These are phyloP conservation scores for Mastigamoeba balamuthi DNA, from an alignment of 78 protist species.

Conservation along the genomic window DNA sequence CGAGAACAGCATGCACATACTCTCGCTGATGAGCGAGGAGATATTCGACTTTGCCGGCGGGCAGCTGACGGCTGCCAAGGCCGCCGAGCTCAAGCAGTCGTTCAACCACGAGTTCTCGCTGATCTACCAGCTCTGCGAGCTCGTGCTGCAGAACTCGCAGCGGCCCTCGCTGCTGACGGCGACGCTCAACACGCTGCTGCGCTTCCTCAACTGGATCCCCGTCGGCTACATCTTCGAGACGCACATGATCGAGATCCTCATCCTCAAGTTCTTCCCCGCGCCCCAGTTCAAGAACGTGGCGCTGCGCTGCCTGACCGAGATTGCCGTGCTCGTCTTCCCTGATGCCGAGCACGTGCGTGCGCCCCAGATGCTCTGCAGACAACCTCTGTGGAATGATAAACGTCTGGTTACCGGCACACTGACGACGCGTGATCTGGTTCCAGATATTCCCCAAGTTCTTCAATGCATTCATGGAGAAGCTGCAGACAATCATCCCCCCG, in stretches of 20 bases:
- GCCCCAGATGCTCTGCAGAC: no score
- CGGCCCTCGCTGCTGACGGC: constrained; percentile 42
- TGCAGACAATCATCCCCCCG: constrained; percentile 18
- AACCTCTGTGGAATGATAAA: no score
- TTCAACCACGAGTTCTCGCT: constrained; percentile 75
- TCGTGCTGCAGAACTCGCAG: constrained; percentile 38
- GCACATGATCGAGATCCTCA: neutral
- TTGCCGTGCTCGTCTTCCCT: constrained; percentile 40
- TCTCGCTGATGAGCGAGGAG: constrained; percentile 72
- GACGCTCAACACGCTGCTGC: constrained; percentile 68
- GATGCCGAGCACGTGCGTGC: constrained; percentile 8
- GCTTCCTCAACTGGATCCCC: constrained; percentile 94
- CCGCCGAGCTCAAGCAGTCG: constrained; percentile 55
- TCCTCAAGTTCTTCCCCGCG: constrained; percentile 35
- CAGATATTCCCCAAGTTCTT: constrained; percentile 17
- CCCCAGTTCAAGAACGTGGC: constrained; percentile 53
- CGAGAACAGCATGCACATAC: constrained; percentile 90
- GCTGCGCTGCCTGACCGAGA: constrained; percentile 82
- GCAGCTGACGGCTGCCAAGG: constrained; percentile 76
- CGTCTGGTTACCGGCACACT: no score
- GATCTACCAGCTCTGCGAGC: constrained; percentile 75
- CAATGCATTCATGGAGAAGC: constrained; percentile 18
- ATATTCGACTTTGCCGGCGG: constrained; percentile 86
- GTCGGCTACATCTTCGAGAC: constrained; percentile 89
- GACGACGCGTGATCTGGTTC: no score